These are phyloP conservation scores for Aspergillus brunneoviolaceus DNA, from an alignment of 2,329 filamentous ascomycete species.

Conservation along the genomic window DNA sequence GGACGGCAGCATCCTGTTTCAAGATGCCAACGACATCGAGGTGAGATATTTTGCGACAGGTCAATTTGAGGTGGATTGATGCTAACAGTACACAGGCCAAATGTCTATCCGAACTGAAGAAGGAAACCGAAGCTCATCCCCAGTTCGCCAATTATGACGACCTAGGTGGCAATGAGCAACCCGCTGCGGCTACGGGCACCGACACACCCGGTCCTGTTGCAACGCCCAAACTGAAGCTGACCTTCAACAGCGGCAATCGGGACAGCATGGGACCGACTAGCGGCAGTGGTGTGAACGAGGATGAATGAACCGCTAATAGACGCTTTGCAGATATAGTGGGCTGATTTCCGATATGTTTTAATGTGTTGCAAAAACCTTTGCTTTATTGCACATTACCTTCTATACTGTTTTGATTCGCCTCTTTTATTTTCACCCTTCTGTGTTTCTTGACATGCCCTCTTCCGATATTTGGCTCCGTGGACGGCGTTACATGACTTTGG, in stretches of 20 bases:
- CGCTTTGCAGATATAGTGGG: conserved; percentile 16
- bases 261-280: conserved; percentile 32
- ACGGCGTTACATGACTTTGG: conserved; percentile 26
- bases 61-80: background rate
- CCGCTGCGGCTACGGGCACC: conserved; percentile 48
- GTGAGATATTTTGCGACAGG: conserved; percentile 53
- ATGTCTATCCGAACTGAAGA: conserved; percentile 53
- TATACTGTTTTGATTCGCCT: conserved; percentile 9
- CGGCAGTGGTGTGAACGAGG: conserved; percentile 18
- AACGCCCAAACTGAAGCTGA: conserved; percentile 67
- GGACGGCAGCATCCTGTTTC: conserved; percentile 85
- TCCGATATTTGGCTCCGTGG: conserved; percentile 16
- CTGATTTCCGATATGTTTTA: conserved; percentile 10
- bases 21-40: conserved; percentile 90
- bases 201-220: conserved; percentile 63
- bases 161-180: conserved; percentile 50
- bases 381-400: conserved; percentile 13
- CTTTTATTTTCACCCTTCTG: background rate
- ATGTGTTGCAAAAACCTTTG: conserved; percentile 8
- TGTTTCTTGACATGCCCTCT: conserved; percentile 20
- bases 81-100: conserved; percentile 42
- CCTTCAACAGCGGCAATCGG: conserved; percentile 48
- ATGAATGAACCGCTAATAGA: conserved; percentile 17
- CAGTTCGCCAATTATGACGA: conserved; percentile 59
- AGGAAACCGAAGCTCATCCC: conserved; percentile 55